These are phyloP conservation scores for Leptographium radiaticola DNA, from an alignment of 2,329 filamentous ascomycete species.

Conservation along the genomic window DNA sequence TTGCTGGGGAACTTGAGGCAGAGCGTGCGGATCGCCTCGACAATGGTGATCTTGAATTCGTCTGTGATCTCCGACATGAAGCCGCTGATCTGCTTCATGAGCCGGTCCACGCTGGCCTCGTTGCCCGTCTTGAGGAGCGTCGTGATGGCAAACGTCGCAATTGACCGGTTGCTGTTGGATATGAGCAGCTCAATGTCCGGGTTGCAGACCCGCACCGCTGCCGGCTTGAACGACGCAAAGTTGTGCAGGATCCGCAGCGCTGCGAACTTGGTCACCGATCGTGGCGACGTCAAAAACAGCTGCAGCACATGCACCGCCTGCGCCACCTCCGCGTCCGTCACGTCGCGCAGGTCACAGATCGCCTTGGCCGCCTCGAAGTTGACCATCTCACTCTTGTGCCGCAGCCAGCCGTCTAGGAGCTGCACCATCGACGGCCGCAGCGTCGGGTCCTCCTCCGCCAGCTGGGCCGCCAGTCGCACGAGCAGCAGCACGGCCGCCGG, in stretches of 20 bases:
- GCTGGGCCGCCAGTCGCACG: conserved; percentile 80
- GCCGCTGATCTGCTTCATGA: conserved; percentile 97
- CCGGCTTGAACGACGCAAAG: conserved; percentile 92
- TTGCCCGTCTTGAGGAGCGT: conserved; percentile 97
- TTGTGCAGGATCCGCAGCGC: conserved; percentile 92
- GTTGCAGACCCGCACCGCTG: conserved; percentile 85
- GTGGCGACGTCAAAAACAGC: conserved; percentile 89
- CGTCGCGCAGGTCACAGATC: conserved; percentile 87
- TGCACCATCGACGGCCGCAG: conserved; percentile 94
- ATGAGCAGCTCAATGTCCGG: conserved; percentile 95
- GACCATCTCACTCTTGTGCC: conserved; percentile 99
- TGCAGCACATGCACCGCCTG: conserved; percentile 93
- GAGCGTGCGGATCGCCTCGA: conserved; percentile 91
- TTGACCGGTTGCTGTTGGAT: conserved; percentile 91
- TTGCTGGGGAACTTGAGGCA: conserved; percentile 97
- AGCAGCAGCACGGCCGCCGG: conserved; percentile 86
- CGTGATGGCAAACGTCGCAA: conserved; percentile 96
- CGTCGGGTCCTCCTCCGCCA: conserved; percentile 84
- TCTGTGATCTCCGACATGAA: conserved; percentile 99
- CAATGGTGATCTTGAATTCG: conserved; percentile 99
- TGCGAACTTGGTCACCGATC: conserved; percentile 93
- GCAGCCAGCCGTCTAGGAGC: conserved; percentile 87
- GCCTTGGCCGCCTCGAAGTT: conserved; percentile 99
- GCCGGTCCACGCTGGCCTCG: conserved; percentile 85
- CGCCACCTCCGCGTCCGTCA: conserved; percentile 80